Conservation (phyloP, 768 basidiomycete species). For the Strobilomyces echinocephalus region DNA sequence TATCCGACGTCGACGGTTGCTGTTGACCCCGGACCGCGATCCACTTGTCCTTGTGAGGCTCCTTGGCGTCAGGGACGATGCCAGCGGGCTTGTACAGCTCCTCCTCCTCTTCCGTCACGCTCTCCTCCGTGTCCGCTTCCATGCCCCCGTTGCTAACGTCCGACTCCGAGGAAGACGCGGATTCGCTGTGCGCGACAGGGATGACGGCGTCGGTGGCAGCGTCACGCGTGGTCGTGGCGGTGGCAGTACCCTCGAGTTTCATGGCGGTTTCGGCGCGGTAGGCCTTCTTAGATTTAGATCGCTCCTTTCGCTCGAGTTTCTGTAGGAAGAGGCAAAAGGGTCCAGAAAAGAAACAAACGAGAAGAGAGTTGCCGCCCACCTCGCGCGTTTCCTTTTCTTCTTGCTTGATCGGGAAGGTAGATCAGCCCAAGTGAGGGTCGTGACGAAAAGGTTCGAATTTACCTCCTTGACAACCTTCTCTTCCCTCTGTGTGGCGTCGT, state of each 20-base stretch:
- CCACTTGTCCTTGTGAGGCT: conserved; percentile 63
- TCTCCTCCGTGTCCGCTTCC: conserved; percentile 75
- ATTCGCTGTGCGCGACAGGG: conserved; percentile 22
- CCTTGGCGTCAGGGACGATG: conserved; percentile 15
- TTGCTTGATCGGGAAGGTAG: conserved; percentile 28
- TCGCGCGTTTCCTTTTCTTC: conserved; percentile 45
- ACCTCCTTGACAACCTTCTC: conserved; percentile 58
- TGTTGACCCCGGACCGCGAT: conserved; percentile 61
- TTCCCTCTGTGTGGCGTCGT: conserved; percentile 36
- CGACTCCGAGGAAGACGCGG: conserved; percentile 52
- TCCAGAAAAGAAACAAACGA: neutral
- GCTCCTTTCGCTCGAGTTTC: conserved; percentile 55
- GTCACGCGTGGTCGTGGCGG: conserved; percentile 3
- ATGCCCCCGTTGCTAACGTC: conserved; percentile 55
- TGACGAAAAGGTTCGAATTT: conserved; percentile 11
- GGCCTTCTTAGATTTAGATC: conserved; percentile 52
- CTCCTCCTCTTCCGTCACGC: conserved; percentile 71
- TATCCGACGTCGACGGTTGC: conserved; percentile 13
- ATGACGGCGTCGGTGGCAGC: conserved; percentile 15
- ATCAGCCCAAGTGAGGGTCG: conserved; percentile 15
- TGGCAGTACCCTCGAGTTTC: conserved; percentile 21
- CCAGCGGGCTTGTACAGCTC: conserved; percentile 44
- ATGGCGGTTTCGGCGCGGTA: conserved; percentile 32
- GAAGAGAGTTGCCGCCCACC: conserved; percentile 25
- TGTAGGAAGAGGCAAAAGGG: conserved; percentile 16